Evolutionary conservation across 495 filamentous ascomycete species (phyloP).

Genomic region (Daldinia bambusicola): DNA sequence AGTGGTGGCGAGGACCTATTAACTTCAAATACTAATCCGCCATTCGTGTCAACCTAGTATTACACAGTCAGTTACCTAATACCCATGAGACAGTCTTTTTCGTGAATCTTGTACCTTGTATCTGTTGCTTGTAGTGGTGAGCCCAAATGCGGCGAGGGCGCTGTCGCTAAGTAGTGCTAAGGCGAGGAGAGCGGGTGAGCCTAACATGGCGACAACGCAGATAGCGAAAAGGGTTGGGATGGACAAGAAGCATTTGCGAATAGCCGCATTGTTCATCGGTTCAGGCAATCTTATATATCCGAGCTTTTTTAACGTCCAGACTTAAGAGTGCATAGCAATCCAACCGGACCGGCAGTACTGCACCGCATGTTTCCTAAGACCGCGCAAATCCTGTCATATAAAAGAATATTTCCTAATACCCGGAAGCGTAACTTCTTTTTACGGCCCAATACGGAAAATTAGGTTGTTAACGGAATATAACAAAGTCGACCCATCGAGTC

Average conservation of each 20-base stretch:
- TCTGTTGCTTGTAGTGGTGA: conserved; percentile 43
- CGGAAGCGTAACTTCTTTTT: not conserved
- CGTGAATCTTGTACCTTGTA: conserved; percentile 28
- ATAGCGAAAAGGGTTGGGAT: not conserved
- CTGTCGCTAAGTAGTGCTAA: conserved; percentile 8
- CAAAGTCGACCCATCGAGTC: conserved; percentile 19
- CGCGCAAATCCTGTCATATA: not conserved
- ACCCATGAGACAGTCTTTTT: too few relatives aligned
- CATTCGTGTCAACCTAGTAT: conserved; percentile 47
- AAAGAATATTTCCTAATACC: conserved; percentile 16
- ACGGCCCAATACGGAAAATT: not conserved
- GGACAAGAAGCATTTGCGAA: not conserved
- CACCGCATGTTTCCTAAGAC: not conserved
- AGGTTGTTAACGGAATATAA: conserved; percentile 10
- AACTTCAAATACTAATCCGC: conserved; percentile 62
- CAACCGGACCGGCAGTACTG: not conserved
- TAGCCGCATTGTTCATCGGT: not conserved
- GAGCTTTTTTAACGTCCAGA: too few relatives aligned
- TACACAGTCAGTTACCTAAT: not conserved
- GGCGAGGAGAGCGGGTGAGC: conserved; percentile 13
- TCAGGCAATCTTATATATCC: not conserved
- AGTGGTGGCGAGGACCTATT: conserved; percentile 38
- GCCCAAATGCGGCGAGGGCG: conserved; percentile 41
- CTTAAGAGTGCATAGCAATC: not conserved
- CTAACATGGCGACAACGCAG: conserved; percentile 16